A percentile compares a stretch with the other conserved stretches of the same genome.
phyloP scores from a whole-genome alignment of 768 basidiomycete species.

The Chalciporus piperatus region DNA sequence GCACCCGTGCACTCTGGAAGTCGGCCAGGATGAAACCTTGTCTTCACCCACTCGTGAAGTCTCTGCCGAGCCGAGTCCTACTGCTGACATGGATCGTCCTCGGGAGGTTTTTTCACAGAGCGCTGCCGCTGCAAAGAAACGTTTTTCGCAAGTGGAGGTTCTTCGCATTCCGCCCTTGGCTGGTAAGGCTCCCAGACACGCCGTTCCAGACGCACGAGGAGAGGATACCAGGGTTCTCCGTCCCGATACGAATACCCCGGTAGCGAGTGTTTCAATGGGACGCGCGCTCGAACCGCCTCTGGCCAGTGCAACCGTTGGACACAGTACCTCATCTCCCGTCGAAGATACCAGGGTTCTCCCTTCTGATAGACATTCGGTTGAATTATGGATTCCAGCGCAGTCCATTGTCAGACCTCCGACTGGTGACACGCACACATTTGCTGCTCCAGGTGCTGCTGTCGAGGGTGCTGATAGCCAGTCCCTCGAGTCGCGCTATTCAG shows the following conservation, averaged over 20 bases:
- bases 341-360: neutral
- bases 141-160: neutral
- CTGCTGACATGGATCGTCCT: neutral
- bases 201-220: neutral
- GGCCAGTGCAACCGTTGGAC: neutral
- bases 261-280: neutral
- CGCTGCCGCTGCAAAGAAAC: neutral
- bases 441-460: neutral
- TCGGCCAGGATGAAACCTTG: neutral
- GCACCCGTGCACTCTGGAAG: neutral
- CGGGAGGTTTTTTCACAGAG: neutral
- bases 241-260: neutral
- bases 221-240: neutral
- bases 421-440: neutral
- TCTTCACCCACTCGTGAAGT: neutral
- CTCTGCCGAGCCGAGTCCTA: neutral
- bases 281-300: neutral
- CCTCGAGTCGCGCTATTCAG: neutral
- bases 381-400: neutral
- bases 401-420: neutral
- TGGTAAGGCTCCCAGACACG: neutral
- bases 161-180: neutral
- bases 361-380: neutral
- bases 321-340: no score
- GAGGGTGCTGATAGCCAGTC: neutral